Base-by-base conservation (phyloP, 1,284 basidiomycete genomes). In the Tilletia indica region DNA sequence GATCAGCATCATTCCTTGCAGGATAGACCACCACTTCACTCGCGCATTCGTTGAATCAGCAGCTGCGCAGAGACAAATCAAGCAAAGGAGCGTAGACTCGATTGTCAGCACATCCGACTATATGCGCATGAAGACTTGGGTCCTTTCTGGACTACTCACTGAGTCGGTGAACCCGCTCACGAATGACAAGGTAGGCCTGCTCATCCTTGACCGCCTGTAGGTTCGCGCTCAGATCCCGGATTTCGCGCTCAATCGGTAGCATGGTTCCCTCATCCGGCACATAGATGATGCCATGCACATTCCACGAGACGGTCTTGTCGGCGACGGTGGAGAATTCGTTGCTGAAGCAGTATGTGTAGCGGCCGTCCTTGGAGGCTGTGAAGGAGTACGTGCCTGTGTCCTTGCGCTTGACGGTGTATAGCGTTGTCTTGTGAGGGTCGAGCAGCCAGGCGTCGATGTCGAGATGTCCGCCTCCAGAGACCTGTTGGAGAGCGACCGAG, bases 1-100 rank as follows among this genome's bases (percentile, higher is more conserved):
- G 80, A 98, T 91, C 61, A 99, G 87, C 39, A 99, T 91, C 67
- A 92, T 83, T 19, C 91, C 89, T 85, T 99, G 97, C 14, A 94
- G 85, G 74, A 99, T 91, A 12, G 93, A 96, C 97, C 97, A 99
- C 93, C 93, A 99, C 86, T 98, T 99, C 72, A 99, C 95, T 56
- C 97, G 90, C 48, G 92, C 89, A 84, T 99, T 99, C 11, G 86
- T 86, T 64, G 82, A 84, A 72, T 86, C 86, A n/a, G 86, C 85
- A 3, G 86, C 80, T 88, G 82, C 19, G 11, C 48, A 49, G 34
- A 5, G 9, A 56, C 11, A 56, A 19, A 31, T 31, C 25, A 31
- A 31, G 2, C 1, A 31, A 31, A 31, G 25, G 25, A 31, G 25
- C 25, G 25, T 31, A 31, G 25, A 31, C 25, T 31, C 25, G 25